phyloP scores from a whole-genome alignment of 805 yeast species.

The Teunomyces tritomae region DNA sequence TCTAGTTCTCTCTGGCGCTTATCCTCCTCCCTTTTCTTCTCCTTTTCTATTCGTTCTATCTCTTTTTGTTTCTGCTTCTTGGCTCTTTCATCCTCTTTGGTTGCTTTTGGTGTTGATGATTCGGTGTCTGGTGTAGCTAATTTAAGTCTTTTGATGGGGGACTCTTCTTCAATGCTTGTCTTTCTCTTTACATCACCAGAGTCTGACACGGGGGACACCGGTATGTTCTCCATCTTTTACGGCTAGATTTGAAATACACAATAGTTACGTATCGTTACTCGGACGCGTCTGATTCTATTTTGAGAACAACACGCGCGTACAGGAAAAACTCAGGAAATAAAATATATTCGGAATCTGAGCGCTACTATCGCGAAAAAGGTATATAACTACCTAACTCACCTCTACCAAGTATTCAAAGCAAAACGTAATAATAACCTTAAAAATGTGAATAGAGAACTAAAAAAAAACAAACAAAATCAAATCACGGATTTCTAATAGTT shows the following conservation, averaged over 20 bases:
- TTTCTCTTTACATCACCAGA: conserved; percentile 7
- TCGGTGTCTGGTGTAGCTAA: background rate
- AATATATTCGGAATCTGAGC: background rate
- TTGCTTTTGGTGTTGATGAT: conserved; percentile 7
- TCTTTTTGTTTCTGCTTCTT: conserved; percentile 17
- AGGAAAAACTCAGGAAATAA: background rate
- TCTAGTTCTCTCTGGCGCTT: conserved; percentile 14
- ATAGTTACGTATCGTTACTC: background rate
- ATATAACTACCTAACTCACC: too few relatives aligned
- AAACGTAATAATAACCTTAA: background rate
- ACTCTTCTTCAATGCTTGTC: conserved; percentile 9
- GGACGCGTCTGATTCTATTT: too few relatives aligned
- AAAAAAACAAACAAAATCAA: background rate
- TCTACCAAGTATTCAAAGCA: background rate
- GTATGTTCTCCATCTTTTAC: background rate
- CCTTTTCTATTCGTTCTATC: conserved; percentile 14
- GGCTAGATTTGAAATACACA: background rate
- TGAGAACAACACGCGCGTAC: background rate
- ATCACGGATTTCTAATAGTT: conserved; percentile 26
- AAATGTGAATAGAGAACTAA: background rate
- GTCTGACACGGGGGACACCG: background rate
- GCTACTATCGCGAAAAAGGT: too few relatives aligned
- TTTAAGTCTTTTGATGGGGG: conserved; percentile 7
- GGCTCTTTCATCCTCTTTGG: conserved; percentile 13
- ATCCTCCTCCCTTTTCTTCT: conserved; percentile 14